Percentiles rank a stretch among this genome's conserved stretches.
Conservation (phyloP, 768 basidiomycete species). For the Kwoniella dendrophila region DNA sequence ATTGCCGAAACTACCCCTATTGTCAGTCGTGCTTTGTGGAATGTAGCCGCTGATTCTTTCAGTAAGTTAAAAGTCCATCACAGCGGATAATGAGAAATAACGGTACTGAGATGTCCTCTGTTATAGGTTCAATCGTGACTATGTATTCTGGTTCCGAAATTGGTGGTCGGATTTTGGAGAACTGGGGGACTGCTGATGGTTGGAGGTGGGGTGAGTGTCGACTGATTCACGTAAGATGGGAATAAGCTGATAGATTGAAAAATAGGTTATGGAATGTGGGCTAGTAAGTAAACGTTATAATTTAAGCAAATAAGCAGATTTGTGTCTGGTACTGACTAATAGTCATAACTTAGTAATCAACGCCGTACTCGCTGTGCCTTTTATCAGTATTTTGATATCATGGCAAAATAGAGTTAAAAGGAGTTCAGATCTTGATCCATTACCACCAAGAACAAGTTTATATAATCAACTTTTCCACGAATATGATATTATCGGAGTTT, state of each 20-base stretch:
- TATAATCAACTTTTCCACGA: conserved; percentile 19
- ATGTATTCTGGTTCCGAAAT: conserved; percentile 21
- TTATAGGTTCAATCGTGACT: conserved; percentile 9
- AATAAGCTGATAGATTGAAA: not conserved
- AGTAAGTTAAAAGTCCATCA: conserved; percentile 2
- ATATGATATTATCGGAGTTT: conserved; percentile 15
- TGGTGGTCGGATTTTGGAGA: conserved; percentile 12
- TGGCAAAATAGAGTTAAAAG: conserved; percentile 8
- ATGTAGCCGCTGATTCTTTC: conserved; percentile 17
- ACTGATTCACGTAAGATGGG: not conserved
- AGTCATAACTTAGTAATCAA: conserved; percentile 24
- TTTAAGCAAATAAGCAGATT: too few relatives aligned
- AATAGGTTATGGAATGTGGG: conserved; percentile 20
- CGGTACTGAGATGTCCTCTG: not conserved
- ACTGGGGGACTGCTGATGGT: conserved; percentile 8
- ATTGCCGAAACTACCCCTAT: conserved; percentile 18
- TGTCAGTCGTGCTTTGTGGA: conserved; percentile 16
- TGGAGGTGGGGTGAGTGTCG: conserved; percentile 16
- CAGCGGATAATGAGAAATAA: not conserved
- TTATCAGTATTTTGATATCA: conserved; percentile 8
- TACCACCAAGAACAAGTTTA: conserved; percentile 2
- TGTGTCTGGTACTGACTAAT: too few relatives aligned
- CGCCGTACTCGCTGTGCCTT: conserved; percentile 13
- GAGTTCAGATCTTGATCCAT: conserved; percentile 1
- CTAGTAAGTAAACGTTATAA: conserved; percentile 10